Evolutionary conservation across 2,329 filamentous ascomycete species (phyloP), one percentile per base, ranked within the genome.

Genomic region (Claviceps sp.): DNA sequence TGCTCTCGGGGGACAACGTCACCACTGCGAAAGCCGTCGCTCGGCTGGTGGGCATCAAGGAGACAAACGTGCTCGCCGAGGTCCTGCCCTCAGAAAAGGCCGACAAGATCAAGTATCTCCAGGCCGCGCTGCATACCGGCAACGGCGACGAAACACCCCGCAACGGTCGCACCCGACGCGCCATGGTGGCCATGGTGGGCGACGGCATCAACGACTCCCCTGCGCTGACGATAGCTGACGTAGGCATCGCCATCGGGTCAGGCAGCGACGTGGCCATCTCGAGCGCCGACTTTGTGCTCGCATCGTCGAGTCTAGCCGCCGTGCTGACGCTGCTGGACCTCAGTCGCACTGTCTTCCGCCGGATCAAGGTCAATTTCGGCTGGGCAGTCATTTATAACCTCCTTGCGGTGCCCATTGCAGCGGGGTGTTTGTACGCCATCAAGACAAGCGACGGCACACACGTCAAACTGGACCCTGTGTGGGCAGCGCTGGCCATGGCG

Each of bases 401-500:
- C 42, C 65, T 86, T 49, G 84, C 87, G 8, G 76, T 95, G 53
- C 88, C 88, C 1, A 75, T 95, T 52, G 88, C 88, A 0, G 88
- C 88, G 0, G 88, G 88, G 1, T 85, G 83, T 39, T 70, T 94
- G 53, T 94, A 86, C 65, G 69, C 76, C 2, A 56, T 83, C 46
- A 63, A 60, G 50, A 73, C 72, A 46, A 64, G 65, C 3, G 60
- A 63, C 2, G 76, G 73, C 1, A 63, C 64, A 34, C 84, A 85
- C 62, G 67, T 88, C 20, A 71, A 78, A 54, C 68, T 90, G 46
- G 83, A 87, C 64, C 86, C 86, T 0, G 86, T 86, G 1, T 96
- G 90, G 90, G 91, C 90, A 5, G 85, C 83, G 57, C 68, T 95
- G 64, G 90, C 90, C 1, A 97, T 96, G 91, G 91, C 91, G 26